phyloP scores from a whole-genome alignment of 345 rosid genomes.

The sweet orange (Citrus sinensis) region DNA sequence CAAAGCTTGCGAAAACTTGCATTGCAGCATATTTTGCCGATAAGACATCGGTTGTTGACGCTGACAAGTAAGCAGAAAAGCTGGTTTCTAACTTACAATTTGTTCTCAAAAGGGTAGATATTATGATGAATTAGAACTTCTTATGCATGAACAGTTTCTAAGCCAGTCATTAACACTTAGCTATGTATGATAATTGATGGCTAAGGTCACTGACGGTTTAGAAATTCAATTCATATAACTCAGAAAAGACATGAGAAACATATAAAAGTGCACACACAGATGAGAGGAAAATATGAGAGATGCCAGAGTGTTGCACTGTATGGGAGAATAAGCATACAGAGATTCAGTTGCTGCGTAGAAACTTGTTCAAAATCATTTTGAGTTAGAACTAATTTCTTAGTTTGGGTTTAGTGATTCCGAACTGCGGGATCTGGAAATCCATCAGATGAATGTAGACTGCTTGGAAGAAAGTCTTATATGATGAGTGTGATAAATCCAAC shows the following conservation, averaged over 20 bases:
- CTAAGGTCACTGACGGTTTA: neutral
- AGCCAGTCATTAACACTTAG: neutral
- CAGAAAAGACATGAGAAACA: neutral
- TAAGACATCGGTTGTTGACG: conserved; percentile 61
- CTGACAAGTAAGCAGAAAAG: conserved; percentile 38
- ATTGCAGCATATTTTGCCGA: conserved; percentile 81
- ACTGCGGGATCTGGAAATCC: neutral
- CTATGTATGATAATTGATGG: neutral
- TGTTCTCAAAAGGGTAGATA: neutral
- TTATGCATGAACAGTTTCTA: neutral
- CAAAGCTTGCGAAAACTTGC: conserved; percentile 71
- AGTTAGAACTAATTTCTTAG: neutral
- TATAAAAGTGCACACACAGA: neutral
- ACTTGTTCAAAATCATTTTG: neutral
- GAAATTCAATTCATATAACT: neutral
- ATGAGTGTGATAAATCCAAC: too few relatives aligned
- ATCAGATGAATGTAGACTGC: neutral
- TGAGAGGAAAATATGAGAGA: neutral
- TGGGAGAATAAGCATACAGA: neutral
- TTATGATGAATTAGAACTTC: neutral
- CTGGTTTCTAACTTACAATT: neutral
- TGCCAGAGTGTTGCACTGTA: neutral
- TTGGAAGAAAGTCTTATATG: neutral
- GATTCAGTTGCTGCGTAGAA: neutral
- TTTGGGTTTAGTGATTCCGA: neutral